A percentile compares a stretch with the other conserved stretches of the same genome.
Conservation (phyloP, 352 stramenopile genomes). For the Phytophthora pistaciae region DNA sequence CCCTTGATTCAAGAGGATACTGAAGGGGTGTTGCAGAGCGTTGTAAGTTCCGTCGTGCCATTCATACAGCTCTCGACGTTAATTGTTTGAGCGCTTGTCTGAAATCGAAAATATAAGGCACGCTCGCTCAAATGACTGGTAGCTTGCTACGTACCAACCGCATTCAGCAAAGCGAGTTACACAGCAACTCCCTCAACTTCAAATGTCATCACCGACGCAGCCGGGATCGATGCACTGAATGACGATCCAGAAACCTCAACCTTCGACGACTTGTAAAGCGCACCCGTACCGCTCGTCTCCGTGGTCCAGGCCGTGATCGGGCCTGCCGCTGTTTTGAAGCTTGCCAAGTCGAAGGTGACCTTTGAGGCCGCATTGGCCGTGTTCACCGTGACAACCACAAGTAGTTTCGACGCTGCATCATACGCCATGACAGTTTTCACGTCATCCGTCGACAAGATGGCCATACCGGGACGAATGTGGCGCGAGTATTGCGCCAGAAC, state of each 20-base stretch:
- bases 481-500: constrained; percentile 66
- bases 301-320: constrained; percentile 53
- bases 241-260: constrained; percentile 35
- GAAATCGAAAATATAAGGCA: too few relatives aligned
- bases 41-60: background rate
- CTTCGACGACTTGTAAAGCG: constrained; percentile 42
- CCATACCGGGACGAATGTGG: constrained; percentile 69
- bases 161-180: background rate
- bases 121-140: too few relatives aligned
- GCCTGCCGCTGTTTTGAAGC: constrained; percentile 38
- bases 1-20: background rate
- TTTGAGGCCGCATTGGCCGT: constrained; percentile 27
- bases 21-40: background rate
- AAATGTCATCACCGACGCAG: constrained; percentile 54
- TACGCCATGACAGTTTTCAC: constrained; percentile 59
- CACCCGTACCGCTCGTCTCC: constrained; percentile 47
- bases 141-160: too few relatives aligned
- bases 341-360: constrained; percentile 50
- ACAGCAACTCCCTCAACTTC: constrained; percentile 39
- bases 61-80: background rate
- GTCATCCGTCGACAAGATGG: constrained; percentile 48
- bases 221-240: constrained; percentile 41
- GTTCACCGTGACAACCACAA: constrained; percentile 55
- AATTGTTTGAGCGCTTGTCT: too few relatives aligned
- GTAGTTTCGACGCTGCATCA: constrained; percentile 27